Evolutionary conservation across 345 rosid genomes (phyloP), one percentile per base, ranked within the genome.

Genomic region (Anastatica hierochuntica): DNA sequence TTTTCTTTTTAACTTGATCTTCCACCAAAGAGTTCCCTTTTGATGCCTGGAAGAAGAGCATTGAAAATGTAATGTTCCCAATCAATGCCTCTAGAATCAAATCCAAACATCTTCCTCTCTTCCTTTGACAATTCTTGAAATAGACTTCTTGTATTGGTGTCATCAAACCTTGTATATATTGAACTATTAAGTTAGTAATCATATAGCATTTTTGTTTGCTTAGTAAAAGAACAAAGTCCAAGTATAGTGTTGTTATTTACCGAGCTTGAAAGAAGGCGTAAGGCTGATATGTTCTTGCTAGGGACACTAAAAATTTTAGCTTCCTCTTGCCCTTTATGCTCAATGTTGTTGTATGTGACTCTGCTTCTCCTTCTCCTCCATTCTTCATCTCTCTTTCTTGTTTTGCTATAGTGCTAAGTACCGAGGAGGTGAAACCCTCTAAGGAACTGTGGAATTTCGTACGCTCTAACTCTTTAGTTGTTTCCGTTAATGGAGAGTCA

Each of bases 31-130:
- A 9, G 8, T 9, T 48, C 4, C 16, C 10, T 47, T 13, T 48
- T 56, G 62, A 67, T 33, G 38, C 49, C 67, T n/a, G 77, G 79
- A 26, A 77, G 60, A 49, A 73, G 78, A 50, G 61, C 20, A 9
- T 66, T 56, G 7, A 39, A 17, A 20, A 80, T 34, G 59, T 65
- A 75, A 57, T 75, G 20, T 52, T 58, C 29, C 77, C 78, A 80
- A 33, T 68, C 62, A 39, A 77, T 58, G 61, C 42, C 24, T 24
- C 41, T 56, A n/a, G 49, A 5, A 39, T 77, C 64, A 1, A 73
- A 53, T 2, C 49, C 64, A 38, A 73, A 76, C 14, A 21, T 60
- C 14, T 20, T 43, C 43, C 6, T 45, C 64, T 76, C 85, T 57
- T 72, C 76, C 8, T 1, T 15, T 9, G 75, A 63, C 69, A 69